A percentile compares a stretch with the other conserved stretches of the same genome.
Evolutionary conservation across 2,329 filamentous ascomycete species (phyloP).

Genomic region (Atkinsonella texensis): DNA sequence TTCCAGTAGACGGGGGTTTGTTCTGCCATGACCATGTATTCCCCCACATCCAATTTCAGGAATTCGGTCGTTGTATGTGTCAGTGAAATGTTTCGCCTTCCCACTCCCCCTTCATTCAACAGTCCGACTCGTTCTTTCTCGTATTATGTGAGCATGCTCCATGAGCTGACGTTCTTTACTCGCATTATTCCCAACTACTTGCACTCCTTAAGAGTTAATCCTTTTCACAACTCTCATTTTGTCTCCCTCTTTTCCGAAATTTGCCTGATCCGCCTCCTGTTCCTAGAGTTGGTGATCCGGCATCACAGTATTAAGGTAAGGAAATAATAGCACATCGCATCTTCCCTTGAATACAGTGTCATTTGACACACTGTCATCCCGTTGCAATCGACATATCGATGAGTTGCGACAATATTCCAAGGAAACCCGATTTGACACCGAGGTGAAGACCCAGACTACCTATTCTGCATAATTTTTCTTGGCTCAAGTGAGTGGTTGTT

Average conservation of each 20-base stretch:
- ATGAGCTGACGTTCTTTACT: slow-evolving; percentile 1
- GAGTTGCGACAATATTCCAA: neutral
- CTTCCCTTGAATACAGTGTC: neutral
- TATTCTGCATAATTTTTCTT: neutral
- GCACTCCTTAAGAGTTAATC: slow-evolving; percentile 1
- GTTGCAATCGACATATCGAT: too few relatives aligned
- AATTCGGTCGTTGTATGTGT: neutral
- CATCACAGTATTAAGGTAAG: neutral
- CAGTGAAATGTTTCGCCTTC: neutral
- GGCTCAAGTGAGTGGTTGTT: neutral
- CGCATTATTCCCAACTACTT: neutral
- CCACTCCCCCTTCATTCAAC: neutral
- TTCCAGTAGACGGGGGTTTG: neutral
- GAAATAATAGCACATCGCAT: neutral
- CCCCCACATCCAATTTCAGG: neutral
- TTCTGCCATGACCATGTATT: neutral
- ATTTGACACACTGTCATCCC: neutral
- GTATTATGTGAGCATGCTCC: neutral
- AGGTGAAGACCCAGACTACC: neutral
- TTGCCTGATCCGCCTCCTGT: neutral
- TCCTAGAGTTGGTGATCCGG: neutral
- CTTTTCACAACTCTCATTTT: neutral
- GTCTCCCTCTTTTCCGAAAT: neutral
- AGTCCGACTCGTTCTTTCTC: neutral
- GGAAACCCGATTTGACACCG: neutral